Evolutionary conservation across 2,329 filamentous ascomycete genomes (phyloP).

Genomic region (Botrytis squamosa): DNA sequence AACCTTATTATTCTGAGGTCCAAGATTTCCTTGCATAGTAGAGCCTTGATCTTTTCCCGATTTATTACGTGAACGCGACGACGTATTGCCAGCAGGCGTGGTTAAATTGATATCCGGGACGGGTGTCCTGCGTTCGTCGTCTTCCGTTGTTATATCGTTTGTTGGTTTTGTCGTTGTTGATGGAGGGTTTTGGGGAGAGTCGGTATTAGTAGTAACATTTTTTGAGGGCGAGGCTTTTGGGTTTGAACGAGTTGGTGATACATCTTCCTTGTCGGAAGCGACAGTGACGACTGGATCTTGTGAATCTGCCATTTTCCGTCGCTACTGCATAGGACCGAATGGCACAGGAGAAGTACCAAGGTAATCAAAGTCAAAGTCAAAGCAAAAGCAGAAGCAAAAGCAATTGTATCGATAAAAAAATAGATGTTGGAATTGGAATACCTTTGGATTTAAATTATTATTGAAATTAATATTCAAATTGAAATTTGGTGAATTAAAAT

Average conservation of each 20-base stretch:
- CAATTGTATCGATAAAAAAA: not conserved
- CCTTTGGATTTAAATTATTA: not conserved
- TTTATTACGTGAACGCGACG: constrained; percentile 26
- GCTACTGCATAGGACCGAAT: not conserved
- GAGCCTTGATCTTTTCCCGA: constrained; percentile 31
- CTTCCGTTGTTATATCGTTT: constrained; percentile 36
- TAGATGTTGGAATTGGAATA: not conserved
- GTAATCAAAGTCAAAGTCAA: not conserved
- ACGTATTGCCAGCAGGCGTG: constrained; percentile 30
- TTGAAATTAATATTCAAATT: not conserved
- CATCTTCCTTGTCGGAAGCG: constrained; percentile 31
- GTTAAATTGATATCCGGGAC: constrained; percentile 27
- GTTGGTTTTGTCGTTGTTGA: constrained; percentile 25
- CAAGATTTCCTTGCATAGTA: constrained; percentile 27
- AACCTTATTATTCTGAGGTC: constrained; percentile 56
- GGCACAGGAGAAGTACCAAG: not conserved
- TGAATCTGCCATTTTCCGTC: constrained; percentile 19
- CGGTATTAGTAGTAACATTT: constrained; percentile 31
- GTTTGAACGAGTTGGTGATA: constrained; percentile 21
- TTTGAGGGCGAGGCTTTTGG: constrained; percentile 29
- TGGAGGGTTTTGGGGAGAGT: constrained; percentile 33
- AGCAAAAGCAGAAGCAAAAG: not conserved
- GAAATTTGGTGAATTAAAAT: not conserved
- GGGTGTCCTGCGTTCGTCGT: constrained; percentile 37
- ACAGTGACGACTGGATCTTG: constrained; percentile 19